Base-by-base conservation (phyloP, 2,329 filamentous ascomycete genomes). In the Periconia sp. region DNA sequence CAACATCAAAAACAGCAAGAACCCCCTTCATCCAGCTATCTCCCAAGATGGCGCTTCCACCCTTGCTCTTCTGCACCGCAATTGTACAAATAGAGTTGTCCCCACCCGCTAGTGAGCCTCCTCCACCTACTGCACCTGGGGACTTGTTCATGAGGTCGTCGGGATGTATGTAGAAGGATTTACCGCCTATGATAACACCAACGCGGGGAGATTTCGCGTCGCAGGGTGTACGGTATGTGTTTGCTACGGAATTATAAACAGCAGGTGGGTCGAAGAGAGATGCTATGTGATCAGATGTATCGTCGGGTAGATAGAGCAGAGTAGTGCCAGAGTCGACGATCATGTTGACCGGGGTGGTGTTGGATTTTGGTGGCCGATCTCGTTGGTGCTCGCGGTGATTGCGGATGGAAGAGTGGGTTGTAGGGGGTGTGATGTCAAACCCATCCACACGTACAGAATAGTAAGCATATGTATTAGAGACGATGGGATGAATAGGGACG, bases 1-100 rank as follows among this genome's bases (percentile, higher is more conserved):
- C 72, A 35, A 78, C 57, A 63, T 78, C 75, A 60, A 74, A 77
- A 3, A 78, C 73, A 4, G 71, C 63, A 3, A 78, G 57, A 8
- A 78, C 76, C 40, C 73, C 75, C 59, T 73, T 76, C 52, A 76
- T 54, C 46, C 74, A 77, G 5, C 66, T 53, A 46, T 73, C 72
- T 64, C 75, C 75, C 43, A 78, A 43, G 38, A 63, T 52, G 11
- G 37, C 30, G 26, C 49, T 48, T 2, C 57, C 57, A 2, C 38
- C 40, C 6, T 40, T 49, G 18, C 35, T 36, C 34, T 52, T 46
- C 50, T 59, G 54, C 8, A 59, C 40, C 9, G 52, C 56, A 18
- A 58, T 16, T 23, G 36, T 36, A 44, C 51, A 48, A 50, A 63
- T 35, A 39, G 19, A n/a, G n/a, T n/a, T n/a, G n/a, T 4, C 49